Base-by-base conservation (phyloP, 805 yeast species). In the Cyberlindnera amylophila region DNA sequence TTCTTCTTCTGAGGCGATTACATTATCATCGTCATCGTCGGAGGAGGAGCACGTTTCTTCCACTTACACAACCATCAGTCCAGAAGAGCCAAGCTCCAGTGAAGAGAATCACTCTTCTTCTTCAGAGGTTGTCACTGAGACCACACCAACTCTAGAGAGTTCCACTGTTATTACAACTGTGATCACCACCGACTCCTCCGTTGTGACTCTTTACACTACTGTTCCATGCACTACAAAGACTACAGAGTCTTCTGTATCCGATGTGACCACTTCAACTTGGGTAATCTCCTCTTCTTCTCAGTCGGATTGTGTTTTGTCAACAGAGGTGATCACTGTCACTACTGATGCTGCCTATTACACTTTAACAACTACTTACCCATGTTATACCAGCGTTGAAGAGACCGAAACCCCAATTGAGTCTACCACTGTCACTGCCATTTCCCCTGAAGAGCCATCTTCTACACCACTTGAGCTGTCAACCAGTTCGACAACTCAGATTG, bases 161-260 rank as follows among this genome's bases (percentile, higher is more conserved):
- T 29, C 39, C 21, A 32, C 34, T 19, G 19, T 31, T 13, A 35
- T 32, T 11, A 17, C 43, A 10, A 30, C 32, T 9, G 33, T 34
- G 11, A 19, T 23, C 30, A 36, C 42, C 6, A 34, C 37, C 6
- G 31, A 38, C 37, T 32, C 37, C 32, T n/a, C 5, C 14, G n/a
- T 32, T 15, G 16, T 15, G 24, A 33, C 36, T 4, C 19, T 26
- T 29, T 31, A 37, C 17, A 32, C 41, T 9, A 35, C 42, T 11
- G 38, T 33, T 32, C 38, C 43, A 11, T 32, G 30, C 24, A 43
- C 36, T 18, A 11, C 13, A 9, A 34, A 30, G 30, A 23, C 21
- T 11, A 15, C 35, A 30, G 35, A 2, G 4, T 4, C 29, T 23
- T 12, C 30, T 15, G 23, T 9, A 8, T n/a, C 40, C 24, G 24